phyloP scores from a whole-genome alignment of 345 rosid species.

The Balakata baccata region DNA sequence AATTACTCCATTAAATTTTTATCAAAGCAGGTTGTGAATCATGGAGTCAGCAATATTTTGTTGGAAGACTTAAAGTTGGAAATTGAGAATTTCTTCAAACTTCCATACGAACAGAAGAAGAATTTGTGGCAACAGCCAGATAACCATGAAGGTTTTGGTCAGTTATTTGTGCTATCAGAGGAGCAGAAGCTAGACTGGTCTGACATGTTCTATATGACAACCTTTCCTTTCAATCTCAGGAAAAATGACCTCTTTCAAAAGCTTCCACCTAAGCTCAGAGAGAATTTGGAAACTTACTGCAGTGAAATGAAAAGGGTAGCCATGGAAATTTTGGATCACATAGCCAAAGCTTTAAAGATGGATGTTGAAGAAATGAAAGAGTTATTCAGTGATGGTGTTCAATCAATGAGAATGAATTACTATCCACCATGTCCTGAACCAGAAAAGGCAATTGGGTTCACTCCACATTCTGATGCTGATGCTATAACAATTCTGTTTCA shows the following conservation, averaged over 20 bases:
- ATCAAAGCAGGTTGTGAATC: conserved; percentile 34
- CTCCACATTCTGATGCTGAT: conserved; percentile 40
- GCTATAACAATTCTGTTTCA: conserved; percentile 26
- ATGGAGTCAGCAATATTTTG: conserved; percentile 34
- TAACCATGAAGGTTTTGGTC: conserved; percentile 55
- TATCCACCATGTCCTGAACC: conserved; percentile 56
- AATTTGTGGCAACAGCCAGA: conserved; percentile 48
- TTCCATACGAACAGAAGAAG: conserved; percentile 45
- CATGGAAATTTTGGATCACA: conserved; percentile 29
- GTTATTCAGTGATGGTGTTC: conserved; percentile 39
- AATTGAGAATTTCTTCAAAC: conserved; percentile 36
- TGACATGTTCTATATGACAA: conserved; percentile 45
- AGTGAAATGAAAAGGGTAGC: conserved; percentile 36
- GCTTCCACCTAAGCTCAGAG: conserved; percentile 46
- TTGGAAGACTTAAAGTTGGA: conserved; percentile 43
- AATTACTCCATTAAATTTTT: neutral
- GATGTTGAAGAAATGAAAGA: conserved; percentile 45
- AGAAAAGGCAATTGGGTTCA: conserved; percentile 39
- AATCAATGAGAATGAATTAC: conserved; percentile 50
- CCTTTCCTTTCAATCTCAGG: conserved; percentile 36
- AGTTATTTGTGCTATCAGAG: conserved; percentile 45
- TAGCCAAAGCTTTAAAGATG: conserved; percentile 46
- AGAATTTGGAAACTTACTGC: conserved; percentile 43
- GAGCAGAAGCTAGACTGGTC: conserved; percentile 64
- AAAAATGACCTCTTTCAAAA: conserved; percentile 33